A percentile compares a stretch with the other conserved stretches of the same genome.
These are phyloP conservation scores for Aspergillus neoniger DNA, from an alignment of 2,329 filamentous ascomycete species.

Conservation along the genomic window DNA sequence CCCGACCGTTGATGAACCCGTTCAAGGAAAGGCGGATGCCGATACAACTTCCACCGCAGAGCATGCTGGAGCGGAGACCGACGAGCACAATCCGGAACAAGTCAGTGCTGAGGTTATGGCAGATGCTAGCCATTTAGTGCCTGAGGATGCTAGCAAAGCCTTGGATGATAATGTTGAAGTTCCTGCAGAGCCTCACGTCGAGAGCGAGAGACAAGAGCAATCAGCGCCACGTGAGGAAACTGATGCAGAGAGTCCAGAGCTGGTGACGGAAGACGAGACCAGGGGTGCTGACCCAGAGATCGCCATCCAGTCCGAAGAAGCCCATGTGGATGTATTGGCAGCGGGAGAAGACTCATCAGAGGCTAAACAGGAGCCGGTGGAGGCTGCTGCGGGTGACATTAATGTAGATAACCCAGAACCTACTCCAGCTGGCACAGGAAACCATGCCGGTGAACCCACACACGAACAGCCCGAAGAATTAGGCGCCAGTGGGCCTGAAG, in stretches of 20 bases:
- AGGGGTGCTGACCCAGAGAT: not conserved
- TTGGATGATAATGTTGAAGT: not conserved
- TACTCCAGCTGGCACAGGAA: slow-evolving; percentile 7
- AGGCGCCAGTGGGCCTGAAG: not conserved
- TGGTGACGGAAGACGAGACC: not conserved
- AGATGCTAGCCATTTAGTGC: not conserved
- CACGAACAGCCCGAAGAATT: slow-evolving; percentile 15
- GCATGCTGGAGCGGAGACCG: not conserved
- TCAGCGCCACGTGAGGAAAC: not conserved
- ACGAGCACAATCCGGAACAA: not conserved
- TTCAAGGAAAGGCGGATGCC: not conserved
- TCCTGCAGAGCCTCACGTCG: not conserved
- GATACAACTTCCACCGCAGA: not conserved
- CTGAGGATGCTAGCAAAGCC: not conserved
- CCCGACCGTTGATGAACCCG: not conserved
- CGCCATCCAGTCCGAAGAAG: not conserved
- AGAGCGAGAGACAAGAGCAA: not conserved
- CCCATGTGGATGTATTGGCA: not conserved
- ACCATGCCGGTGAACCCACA: slow-evolving; percentile 3
- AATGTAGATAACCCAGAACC: slow-evolving; percentile 2
- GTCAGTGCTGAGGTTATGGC: not conserved
- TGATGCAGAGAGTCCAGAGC: not conserved
- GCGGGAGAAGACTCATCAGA: not conserved
- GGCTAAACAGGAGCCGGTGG: not conserved
- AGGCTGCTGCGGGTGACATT: not conserved